Evolutionary conservation across 2,329 filamentous ascomycete species (phyloP).

Genomic region (Triangularia setosa): DNA sequence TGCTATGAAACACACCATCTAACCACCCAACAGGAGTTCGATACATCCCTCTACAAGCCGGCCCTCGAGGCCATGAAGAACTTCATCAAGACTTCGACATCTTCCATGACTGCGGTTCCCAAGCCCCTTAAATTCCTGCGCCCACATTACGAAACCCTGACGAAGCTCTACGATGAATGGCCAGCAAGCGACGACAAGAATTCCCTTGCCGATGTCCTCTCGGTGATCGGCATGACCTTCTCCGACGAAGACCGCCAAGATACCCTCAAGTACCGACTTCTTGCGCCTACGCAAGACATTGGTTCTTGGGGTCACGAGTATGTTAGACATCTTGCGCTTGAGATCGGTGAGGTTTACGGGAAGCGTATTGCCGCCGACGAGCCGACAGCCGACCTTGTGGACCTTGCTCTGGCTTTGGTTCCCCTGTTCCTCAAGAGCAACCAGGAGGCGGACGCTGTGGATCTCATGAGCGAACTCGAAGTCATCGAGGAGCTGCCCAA

Average conservation of each 20-base stretch:
- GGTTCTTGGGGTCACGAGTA: conserved; percentile 99
- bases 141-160: conserved; percentile 90
- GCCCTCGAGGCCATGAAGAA: conserved; percentile 95
- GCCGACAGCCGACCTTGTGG: conserved; percentile 75
- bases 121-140: conserved; percentile 97
- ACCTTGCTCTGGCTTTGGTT: conserved; percentile 79
- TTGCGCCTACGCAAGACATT: conserved; percentile 87
- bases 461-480: conserved; percentile 93
- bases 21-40: conserved; percentile 62
- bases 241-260: conserved; percentile 95
- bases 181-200: conserved; percentile 79
- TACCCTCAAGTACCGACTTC: conserved; percentile 89
- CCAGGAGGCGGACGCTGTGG: conserved; percentile 94
- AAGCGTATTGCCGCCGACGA: conserved; percentile 84
- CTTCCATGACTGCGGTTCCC: conserved; percentile 97
- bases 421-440: conserved; percentile 97
- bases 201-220: conserved; percentile 88
- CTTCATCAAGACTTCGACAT: conserved; percentile 98
- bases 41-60: conserved; percentile 83
- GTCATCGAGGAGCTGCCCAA: conserved; percentile 90
- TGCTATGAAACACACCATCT: conserved; percentile 8
- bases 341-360: conserved; percentile 92
- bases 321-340: conserved; percentile 87
- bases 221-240: conserved; percentile 97
- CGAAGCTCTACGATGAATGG: conserved; percentile 88